These are phyloP conservation scores for Candolleomyces eurysporus DNA, from an alignment of 768 basidiomycete species.

Conservation along the genomic window DNA sequence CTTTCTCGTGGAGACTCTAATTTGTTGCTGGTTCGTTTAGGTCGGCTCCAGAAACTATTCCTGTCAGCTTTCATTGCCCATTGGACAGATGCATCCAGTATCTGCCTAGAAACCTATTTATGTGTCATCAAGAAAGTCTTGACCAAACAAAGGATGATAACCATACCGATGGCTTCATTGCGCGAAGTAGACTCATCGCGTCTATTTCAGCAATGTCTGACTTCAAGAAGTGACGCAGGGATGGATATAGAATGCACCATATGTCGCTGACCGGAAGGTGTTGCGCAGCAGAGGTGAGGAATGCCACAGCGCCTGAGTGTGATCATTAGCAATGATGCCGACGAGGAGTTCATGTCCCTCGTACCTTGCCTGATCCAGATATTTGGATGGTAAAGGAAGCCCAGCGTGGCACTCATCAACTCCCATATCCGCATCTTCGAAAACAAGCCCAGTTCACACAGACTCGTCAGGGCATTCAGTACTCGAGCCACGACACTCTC, in stretches of 20 bases:
- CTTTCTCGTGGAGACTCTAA: constrained; percentile 71
- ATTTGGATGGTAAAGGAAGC: constrained; percentile 94
- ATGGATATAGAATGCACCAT: constrained; percentile 97
- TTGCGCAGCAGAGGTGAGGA: constrained; percentile 83
- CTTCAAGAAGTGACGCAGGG: constrained; percentile 79
- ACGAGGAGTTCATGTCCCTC: neutral
- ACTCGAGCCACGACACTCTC: constrained; percentile 93
- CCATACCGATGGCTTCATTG: constrained; percentile 78
- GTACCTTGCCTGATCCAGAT: constrained; percentile 94
- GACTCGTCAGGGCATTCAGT: constrained; percentile 78
- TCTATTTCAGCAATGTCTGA: constrained; percentile 78
- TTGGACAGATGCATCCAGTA: constrained; percentile 80
- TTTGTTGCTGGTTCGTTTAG: constrained; percentile 45
- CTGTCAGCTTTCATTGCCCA: constrained; percentile 89
- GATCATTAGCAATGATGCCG: constrained; percentile 2
- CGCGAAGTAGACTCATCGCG: constrained; percentile 69
- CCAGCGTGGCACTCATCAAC: constrained; percentile 81
- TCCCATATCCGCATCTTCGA: constrained; percentile 98
- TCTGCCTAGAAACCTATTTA: constrained; percentile 52
- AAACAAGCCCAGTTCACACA: constrained; percentile 88
- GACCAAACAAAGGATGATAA: neutral
- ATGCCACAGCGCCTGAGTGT: constrained; percentile 71
- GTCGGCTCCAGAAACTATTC: constrained; percentile 73
- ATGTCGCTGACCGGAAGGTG: constrained; percentile 85
- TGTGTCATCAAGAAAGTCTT: neutral